A percentile compares a stretch with the other conserved stretches of the same genome.
Evolutionary conservation across 1,284 basidiomycete species (phyloP).

Genomic region (Tausonia pullulans): DNA sequence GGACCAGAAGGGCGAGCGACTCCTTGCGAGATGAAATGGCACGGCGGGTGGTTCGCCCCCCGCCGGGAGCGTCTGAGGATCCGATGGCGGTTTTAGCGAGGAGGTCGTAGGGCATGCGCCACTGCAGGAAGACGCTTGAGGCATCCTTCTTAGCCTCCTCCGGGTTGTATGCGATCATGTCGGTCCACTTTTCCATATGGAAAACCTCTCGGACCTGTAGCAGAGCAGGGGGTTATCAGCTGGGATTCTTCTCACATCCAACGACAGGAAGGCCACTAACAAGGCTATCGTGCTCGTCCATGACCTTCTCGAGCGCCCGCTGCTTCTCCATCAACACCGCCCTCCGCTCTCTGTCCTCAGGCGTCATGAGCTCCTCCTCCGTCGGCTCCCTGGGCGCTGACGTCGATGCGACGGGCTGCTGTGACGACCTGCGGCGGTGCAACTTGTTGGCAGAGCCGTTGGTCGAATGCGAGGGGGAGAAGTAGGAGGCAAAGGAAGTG

Average conservation of each 20-base stretch:
- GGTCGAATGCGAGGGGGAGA: too few relatives aligned
- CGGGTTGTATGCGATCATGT: constrained; percentile 62
- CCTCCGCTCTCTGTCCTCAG: not conserved
- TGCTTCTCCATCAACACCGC: constrained; percentile 49
- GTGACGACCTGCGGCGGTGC: too few relatives aligned
- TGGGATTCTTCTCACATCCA: not conserved
- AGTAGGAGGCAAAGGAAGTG: too few relatives aligned
- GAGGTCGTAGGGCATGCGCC: constrained; percentile 1
- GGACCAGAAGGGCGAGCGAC: constrained; percentile 24
- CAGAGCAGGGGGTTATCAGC: not conserved
- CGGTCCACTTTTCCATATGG: constrained; percentile 67
- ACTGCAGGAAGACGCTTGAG: constrained; percentile 53
- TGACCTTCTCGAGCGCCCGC: constrained; percentile 45
- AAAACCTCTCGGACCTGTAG: constrained; percentile 68
- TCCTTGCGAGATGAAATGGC: constrained; percentile 47
- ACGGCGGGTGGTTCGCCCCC: constrained; percentile 49
- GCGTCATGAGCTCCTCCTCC: too few relatives aligned
- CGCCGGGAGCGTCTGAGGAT: constrained; percentile 27
- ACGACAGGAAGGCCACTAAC: constrained; percentile 40
- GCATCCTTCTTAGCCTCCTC: constrained; percentile 63
- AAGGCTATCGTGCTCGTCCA: constrained; percentile 60
- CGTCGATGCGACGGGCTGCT: too few relatives aligned
- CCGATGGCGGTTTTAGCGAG: constrained; percentile 31
- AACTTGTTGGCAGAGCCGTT: too few relatives aligned
- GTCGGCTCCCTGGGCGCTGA: too few relatives aligned